Evolutionary conservation across 164 flowering plant genomes (phyloP).

Genomic region (Sextonia rubra): DNA sequence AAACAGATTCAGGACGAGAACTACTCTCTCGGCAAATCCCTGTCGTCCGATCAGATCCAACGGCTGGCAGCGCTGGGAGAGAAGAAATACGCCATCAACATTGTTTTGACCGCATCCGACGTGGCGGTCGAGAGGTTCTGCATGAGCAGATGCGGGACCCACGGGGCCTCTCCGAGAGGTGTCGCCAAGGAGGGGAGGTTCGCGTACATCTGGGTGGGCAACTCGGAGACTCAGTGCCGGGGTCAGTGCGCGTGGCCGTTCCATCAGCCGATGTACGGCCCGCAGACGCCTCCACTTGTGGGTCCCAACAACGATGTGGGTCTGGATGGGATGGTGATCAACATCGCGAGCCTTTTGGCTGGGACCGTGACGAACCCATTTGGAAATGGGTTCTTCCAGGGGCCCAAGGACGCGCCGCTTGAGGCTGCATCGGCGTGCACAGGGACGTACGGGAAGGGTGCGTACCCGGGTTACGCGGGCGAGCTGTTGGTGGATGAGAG

Average conservation of each 20-base stretch:
- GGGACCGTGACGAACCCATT: conserved; percentile 60
- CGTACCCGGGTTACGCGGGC: conserved; percentile 63
- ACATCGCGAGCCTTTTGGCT: conserved; percentile 48
- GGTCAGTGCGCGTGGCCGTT: conserved; percentile 70
- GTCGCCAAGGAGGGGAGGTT: conserved; percentile 24
- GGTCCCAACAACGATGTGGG: conserved; percentile 63
- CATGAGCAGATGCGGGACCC: conserved; percentile 50
- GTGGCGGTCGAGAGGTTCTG: conserved; percentile 59
- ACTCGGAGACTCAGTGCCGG: conserved; percentile 58
- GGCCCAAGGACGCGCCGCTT: conserved; percentile 39
- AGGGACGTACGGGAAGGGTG: conserved; percentile 50
- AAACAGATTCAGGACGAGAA: conserved; percentile 41
- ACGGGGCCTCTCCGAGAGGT: conserved; percentile 29
- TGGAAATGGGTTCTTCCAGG: conserved; percentile 49
- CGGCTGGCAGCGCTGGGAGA: conserved; percentile 36
- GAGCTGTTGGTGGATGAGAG: conserved; percentile 36
- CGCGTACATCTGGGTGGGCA: conserved; percentile 67
- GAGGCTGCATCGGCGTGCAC: conserved; percentile 64
- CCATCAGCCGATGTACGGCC: conserved; percentile 66
- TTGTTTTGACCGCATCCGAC: conserved; percentile 53
- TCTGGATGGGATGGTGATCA: conserved; percentile 54
- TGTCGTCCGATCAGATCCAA: conserved; percentile 27
- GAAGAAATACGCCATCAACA: conserved; percentile 34
- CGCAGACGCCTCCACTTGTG: conserved; percentile 48
- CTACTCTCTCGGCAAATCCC: conserved; percentile 53